Base-by-base conservation (phyloP, 1,284 basidiomycete species). In the Taiwanofungus camphoratus region DNA sequence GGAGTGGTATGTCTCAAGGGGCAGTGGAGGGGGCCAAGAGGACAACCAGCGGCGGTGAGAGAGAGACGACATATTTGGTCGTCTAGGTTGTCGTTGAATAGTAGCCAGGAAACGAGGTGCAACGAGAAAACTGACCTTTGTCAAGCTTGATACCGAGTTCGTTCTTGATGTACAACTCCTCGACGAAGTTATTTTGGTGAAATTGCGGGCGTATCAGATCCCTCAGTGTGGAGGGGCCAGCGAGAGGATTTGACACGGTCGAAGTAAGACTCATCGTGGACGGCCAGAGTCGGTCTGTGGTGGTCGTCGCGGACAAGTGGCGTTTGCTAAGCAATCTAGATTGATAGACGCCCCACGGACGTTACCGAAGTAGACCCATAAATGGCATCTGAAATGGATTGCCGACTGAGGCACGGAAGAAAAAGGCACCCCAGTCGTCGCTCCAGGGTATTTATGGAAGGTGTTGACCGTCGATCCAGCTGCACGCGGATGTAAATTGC, bases 91-190 rank as follows among this genome's bases (percentile, higher is more conserved):
- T 34, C 31, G 39, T 38, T 37, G 16, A 34, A 41, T 27, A 52
- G 48, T 32, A 19, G 19, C 16, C 32, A n/a, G 16, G 31, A 34
- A 8, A 12, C 23, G 18, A 37, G 36, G 11, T 6, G 24, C 22
- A 23, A 36, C n/a, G 22, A 21, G 20, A 35, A n/a, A 32, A 24
- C 22, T 26, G 48, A 85, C 92, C 92, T 71, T 90, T 87, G 69
- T 98, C 95, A 37, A 99, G 82, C 65, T 94, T 95, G 60, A 97
- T 67, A 15, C 81, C 79, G 24, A 93, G 77, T 40, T 93, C 84
- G 36, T 75, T 71, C 66, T 98, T 98, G 55, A 95, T 75, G 62
- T 82, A 91, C 5, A 69, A 59, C 64, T 99, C 95, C 48, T 91
- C 82, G 41, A 76, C 71, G 50, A 97, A 87, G 60, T 89, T 92